Evolutionary conservation across 345 rosid species (phyloP).

Genomic region (Heritiera fomes): DNA sequence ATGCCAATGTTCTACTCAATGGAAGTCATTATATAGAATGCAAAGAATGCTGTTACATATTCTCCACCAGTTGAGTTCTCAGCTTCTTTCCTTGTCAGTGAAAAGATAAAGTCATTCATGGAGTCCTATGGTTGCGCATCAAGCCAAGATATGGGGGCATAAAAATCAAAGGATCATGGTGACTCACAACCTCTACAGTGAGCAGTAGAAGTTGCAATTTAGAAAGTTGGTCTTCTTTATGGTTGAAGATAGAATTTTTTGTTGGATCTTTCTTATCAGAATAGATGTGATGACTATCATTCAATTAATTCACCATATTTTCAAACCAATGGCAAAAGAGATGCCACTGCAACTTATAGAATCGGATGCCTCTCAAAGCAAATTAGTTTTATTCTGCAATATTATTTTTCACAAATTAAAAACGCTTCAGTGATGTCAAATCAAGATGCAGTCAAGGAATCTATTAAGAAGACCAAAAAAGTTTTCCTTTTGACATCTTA

Average conservation of each 20-base stretch:
- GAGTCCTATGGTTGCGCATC: slow-evolving; percentile 3
- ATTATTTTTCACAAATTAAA: not conserved
- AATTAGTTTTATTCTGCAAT: not conserved
- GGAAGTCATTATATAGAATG: slow-evolving; percentile 16
- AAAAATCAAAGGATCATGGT: not conserved
- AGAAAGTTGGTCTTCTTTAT: not conserved
- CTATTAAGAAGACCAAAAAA: not conserved
- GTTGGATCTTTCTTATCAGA: not conserved
- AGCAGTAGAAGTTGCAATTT: not conserved
- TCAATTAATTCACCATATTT: not conserved
- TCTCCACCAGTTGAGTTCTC: slow-evolving; percentile 7
- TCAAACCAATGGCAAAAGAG: not conserved
- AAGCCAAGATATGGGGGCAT: slow-evolving; percentile 1
- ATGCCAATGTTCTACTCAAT: not conserved
- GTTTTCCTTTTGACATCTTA: not conserved
- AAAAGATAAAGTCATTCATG: slow-evolving; percentile 4
- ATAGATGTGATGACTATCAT: not conserved
- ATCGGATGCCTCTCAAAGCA: not conserved
- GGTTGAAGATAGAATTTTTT: not conserved
- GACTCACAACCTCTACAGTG: not conserved
- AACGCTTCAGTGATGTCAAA: slow-evolving; percentile 6
- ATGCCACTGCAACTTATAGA: not conserved
- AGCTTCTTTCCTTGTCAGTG: not conserved
- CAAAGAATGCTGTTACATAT: slow-evolving; percentile 3
- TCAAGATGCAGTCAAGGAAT: not conserved